phyloP scores from a whole-genome alignment of 176 grass and related monocot species.

The Triticum turgidum region DNA sequence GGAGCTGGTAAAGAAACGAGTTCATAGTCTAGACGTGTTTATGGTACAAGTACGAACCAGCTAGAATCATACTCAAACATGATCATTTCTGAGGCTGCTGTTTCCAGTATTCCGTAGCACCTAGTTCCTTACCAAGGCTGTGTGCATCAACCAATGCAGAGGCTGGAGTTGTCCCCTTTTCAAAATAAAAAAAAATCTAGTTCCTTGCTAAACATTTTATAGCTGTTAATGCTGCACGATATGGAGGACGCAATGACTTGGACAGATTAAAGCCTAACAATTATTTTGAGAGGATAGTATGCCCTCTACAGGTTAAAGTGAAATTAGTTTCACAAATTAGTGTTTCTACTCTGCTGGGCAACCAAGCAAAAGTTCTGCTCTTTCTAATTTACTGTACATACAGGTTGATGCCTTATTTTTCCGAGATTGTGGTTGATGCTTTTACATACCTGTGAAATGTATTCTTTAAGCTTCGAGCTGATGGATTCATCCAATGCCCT shows the following conservation, averaged over 20 bases:
- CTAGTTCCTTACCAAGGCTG: neutral
- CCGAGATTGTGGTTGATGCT: neutral
- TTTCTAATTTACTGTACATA: neutral
- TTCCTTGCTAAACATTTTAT: neutral
- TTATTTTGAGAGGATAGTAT: neutral
- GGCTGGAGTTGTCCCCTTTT: neutral
- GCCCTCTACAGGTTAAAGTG: neutral
- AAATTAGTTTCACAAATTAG: neutral
- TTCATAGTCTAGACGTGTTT: neutral
- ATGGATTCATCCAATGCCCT: constrained; percentile 80
- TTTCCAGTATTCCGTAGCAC: neutral
- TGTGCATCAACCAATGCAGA: neutral
- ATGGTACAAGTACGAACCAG: neutral
- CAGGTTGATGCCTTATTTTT: neutral
- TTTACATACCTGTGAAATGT: constrained; percentile 68
- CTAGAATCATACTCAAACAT: neutral
- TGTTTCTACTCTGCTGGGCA: neutral
- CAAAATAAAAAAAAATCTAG: neutral
- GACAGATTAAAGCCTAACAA: neutral
- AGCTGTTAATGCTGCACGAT: neutral
- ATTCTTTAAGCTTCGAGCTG: constrained; percentile 58
- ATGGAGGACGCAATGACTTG: neutral
- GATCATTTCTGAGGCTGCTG: neutral
- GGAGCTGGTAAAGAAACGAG: neutral
- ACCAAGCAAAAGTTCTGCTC: neutral